phyloP scores from a whole-genome alignment of 2,329 filamentous ascomycete species.

The Aspergillus sp. region DNA sequence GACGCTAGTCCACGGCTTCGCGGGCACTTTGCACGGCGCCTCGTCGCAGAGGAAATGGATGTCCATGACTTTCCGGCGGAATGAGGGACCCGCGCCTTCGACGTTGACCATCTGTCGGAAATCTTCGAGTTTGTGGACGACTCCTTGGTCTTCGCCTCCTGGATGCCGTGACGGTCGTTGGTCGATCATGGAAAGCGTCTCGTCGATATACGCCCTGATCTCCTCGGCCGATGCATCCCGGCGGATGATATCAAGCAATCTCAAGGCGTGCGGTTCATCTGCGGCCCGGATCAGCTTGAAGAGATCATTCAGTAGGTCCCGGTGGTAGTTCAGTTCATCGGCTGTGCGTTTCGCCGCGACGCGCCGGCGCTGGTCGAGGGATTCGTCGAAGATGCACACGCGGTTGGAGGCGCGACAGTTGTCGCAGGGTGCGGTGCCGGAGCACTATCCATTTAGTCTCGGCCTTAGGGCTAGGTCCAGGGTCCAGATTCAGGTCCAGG shows the following conservation, averaged over 20 bases:
- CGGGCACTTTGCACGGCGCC: constrained; percentile 27
- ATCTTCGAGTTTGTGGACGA: constrained; percentile 20
- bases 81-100: constrained; percentile 23
- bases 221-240: constrained; percentile 28
- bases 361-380: constrained; percentile 45
- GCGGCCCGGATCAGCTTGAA: constrained; percentile 27
- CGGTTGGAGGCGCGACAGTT: constrained; percentile 30
- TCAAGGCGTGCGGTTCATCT: constrained; percentile 20
- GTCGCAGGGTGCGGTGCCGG: constrained; percentile 30
- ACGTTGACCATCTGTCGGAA: constrained; percentile 21
- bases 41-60: constrained; percentile 33
- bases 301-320: constrained; percentile 31
- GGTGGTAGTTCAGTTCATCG: constrained; percentile 33
- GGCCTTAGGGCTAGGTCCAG: background rate
- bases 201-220: constrained; percentile 26
- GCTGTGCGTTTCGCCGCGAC: constrained; percentile 34
- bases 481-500: too few relatives aligned
- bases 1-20: constrained; percentile 66
- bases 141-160: constrained; percentile 7
- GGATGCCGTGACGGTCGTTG: background rate
- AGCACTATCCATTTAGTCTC: constrained; percentile 20
- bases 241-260: constrained; percentile 29
- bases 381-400: constrained; percentile 51
- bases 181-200: constrained; percentile 18
- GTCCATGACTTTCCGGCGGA: constrained; percentile 35